Evolutionary conservation across 1,284 basidiomycete genomes (phyloP), one percentile per base, ranked within the genome.

Genomic region (Meripilus lineatus): DNA sequence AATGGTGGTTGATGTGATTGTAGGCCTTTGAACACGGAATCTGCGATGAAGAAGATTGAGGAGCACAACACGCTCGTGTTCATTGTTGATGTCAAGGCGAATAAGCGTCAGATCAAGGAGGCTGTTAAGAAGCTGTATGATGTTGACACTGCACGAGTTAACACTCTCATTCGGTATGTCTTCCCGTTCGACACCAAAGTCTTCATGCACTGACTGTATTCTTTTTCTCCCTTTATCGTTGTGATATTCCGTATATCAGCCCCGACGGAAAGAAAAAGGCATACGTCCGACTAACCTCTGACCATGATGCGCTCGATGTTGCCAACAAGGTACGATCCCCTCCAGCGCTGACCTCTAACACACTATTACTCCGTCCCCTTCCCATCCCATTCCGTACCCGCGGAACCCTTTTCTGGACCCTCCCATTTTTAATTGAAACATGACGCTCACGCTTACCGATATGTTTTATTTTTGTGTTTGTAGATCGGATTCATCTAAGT

Each of bases 181-280:
- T 30, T 32, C 20, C 14, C 20, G 23, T 10, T 5, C 35, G 25
- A 7, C 13, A 15, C 32, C 34, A 30, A 38, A n/a, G n/a, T n/a
- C n/a, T n/a, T n/a, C n/a, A n/a, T n/a, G n/a, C n/a, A n/a, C n/a
- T n/a, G n/a, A n/a, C n/a, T n/a, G n/a, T n/a, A n/a, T n/a, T n/a
- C n/a, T n/a, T n/a, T n/a, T 14, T 2, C 15, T 20, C 21, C 1
- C 39, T 22, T 28, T 14, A 4, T 36, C 33, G 2, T 30, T 6
- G 8, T n/a, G n/a, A 11, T 7, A 32, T 36, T 21, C 23, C n/a
- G 10, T 11, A 21, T 21, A 42, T 2, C 52, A 93, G 92, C 67
- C 96, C 95, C 48, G 96, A 99, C 62, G 95, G 96, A 49, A 93
- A 89, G 82, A 99, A 99, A 82, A 99, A 99, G 88, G 95, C 95